Percentiles rank a stretch among this genome's conserved stretches.
These are phyloP conservation scores for Nicotiana tomentosiformis DNA, from an alignment of 257 asterid species.

Conservation along the genomic window DNA sequence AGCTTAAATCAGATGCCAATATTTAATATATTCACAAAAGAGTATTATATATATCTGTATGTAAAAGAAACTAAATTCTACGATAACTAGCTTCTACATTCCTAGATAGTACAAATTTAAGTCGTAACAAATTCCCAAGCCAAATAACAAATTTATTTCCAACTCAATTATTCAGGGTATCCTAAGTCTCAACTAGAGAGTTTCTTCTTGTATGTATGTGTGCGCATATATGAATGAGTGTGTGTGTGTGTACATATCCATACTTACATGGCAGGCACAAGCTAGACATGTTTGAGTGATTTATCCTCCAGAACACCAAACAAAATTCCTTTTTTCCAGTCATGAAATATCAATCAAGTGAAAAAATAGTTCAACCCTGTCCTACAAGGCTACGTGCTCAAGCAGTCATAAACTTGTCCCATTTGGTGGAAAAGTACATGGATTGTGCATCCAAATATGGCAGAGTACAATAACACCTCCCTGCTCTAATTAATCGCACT, in stretches of 20 bases:
- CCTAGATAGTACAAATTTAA: background rate
- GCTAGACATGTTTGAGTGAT: background rate
- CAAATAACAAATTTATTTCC: constrained; percentile 2
- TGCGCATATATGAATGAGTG: background rate
- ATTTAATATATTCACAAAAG: background rate
- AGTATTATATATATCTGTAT: background rate
- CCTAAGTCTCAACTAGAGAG: background rate
- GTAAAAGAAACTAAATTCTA: background rate
- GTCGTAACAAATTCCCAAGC: background rate
- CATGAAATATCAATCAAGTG: background rate
- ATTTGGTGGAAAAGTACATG: background rate
- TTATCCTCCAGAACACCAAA: constrained; percentile 6
- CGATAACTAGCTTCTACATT: background rate
- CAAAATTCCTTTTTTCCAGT: background rate
- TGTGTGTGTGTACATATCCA: background rate
- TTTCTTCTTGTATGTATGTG: background rate
- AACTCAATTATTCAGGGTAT: background rate
- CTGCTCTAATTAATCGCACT: background rate
- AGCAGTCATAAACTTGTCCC: background rate
- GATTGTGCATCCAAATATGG: background rate
- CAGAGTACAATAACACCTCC: background rate
- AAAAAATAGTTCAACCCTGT: background rate
- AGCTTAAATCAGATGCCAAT: constrained; percentile 7
- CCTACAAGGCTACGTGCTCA: background rate
- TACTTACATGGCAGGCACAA: constrained; percentile 7